Base-by-base conservation (phyloP, 345 rosid genomes). In the Ceriops zippeliana region DNA sequence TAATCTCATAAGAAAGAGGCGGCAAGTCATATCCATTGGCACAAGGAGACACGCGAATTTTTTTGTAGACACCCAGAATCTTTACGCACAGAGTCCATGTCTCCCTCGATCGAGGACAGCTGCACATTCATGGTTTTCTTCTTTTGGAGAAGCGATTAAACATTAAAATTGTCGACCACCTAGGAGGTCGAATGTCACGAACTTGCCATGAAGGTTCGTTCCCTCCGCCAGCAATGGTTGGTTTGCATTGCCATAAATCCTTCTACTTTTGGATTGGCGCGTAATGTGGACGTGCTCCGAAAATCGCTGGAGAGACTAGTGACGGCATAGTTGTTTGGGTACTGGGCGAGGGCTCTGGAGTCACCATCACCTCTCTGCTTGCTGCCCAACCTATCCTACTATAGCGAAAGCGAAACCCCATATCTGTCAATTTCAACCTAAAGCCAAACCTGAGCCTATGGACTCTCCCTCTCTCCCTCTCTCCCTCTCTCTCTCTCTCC, bases 191-290 rank as follows among this genome's bases (percentile, higher is more conserved):
- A 21, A 8, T 22, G 28, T 5, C 16, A 3, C 59, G 2, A 22
- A 22, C 11, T 9, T 83, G 84, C 89, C 49, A 56, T 70, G 89
- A 85, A 85, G 82, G 82, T 83, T 82, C 76, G 69, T 26, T 42
- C 76, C 71, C 30, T 42, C 19, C 19, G 1, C 17, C 49, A 27
- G 9, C 16, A 42, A 19, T 46, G 35, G 32, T 49, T 16, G 60
- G 6, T 35, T 70, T 3, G 21, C 15, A n/a, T 58, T 6, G 27
- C 68, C 21, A 46, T 75, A 67, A 63, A 51, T 17, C 7, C 38
- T 54, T 37, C 49, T 63, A 4, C 37, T 47, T 69, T 26, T 32
- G 19, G n/a, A 37, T 47, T 19, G 22, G 19, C 16, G 34, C 61
- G 69, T 6, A 37, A 42, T 1, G 16, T 21, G n/a, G 52, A 72